A percentile compares a stretch with the other conserved stretches of the same genome.
These are phyloP conservation scores for Coniosporium apollinis DNA, from an alignment of 495 filamentous ascomycete genomes.

Conservation along the genomic window DNA sequence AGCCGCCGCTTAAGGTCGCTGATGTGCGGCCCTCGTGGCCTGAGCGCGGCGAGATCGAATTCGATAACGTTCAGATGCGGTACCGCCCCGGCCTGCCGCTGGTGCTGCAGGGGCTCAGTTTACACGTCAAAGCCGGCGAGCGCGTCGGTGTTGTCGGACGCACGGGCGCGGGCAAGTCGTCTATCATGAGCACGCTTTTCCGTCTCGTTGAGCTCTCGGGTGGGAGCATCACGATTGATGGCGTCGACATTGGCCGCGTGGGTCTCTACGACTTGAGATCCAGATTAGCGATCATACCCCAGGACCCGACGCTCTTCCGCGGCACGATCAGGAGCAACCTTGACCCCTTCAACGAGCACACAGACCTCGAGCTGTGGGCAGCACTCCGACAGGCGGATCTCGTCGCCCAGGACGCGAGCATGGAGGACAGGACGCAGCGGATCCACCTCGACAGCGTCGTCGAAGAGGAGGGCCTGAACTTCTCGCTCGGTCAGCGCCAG, in stretches of 20 bases:
- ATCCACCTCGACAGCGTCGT: conserved; percentile 72
- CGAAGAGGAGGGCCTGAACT: conserved; percentile 92
- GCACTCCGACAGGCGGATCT: conserved; percentile 72
- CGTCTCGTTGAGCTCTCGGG: conserved; percentile 70
- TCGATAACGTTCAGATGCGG: conserved; percentile 77
- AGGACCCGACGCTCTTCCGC: conserved; percentile 88
- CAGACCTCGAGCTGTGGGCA: conserved; percentile 74
- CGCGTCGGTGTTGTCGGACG: conserved; percentile 87
- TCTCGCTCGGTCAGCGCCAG: conserved; percentile 89
- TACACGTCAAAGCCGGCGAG: conserved; percentile 71
- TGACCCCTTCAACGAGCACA: conserved; percentile 79
- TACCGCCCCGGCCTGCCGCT: conserved; percentile 72
- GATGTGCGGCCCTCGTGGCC: conserved; percentile 63
- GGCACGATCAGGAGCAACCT: conserved; percentile 84
- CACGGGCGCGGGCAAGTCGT: conserved; percentile 87
- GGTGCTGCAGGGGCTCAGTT: conserved; percentile 59
- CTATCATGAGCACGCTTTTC: conserved; percentile 88
- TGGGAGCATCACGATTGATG: conserved; percentile 80
- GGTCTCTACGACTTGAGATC: conserved; percentile 78
- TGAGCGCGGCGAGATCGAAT: conserved; percentile 66
- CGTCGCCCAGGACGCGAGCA: conserved; percentile 33
- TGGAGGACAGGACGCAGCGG: conserved; percentile 32
- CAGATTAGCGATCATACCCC: conserved; percentile 84
- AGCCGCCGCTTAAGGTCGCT: conserved; percentile 57
- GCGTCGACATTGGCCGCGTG: conserved; percentile 68